These are phyloP conservation scores for Cercophora sp. DNA, from an alignment of 495 filamentous ascomycete genomes.

Conservation along the genomic window DNA sequence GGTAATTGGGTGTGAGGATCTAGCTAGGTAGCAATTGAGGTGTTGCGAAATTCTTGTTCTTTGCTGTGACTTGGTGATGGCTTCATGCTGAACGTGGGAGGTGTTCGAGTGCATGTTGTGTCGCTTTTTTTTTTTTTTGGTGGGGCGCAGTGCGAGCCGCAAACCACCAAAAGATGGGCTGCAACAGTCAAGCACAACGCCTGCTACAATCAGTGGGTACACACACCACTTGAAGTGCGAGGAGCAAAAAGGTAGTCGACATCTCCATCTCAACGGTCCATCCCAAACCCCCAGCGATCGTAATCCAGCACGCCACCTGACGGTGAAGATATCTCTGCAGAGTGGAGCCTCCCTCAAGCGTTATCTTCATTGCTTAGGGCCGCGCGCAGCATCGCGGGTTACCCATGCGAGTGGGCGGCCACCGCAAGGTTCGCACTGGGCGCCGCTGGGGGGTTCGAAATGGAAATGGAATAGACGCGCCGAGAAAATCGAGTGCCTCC, in stretches of 20 bases:
- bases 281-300: constrained; percentile 50
- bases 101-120: not conserved
- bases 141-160: not conserved
- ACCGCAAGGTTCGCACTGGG: constrained; percentile 52
- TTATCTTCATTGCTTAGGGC: constrained; percentile 49
- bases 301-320: constrained; percentile 51
- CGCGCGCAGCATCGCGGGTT: constrained; percentile 44
- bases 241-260: constrained; percentile 43
- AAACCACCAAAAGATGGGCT: constrained; percentile 11
- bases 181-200: no score
- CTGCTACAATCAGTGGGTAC: constrained; percentile 17
- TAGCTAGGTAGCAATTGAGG: no score
- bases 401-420: constrained; percentile 47
- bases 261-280: constrained; percentile 42
- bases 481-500: constrained; percentile 47
- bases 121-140: not conserved
- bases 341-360: constrained; percentile 49
- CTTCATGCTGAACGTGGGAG: not conserved
- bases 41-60: no score
- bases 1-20: no score
- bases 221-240: constrained; percentile 32
- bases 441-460: constrained; percentile 44
- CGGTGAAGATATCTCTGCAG: constrained; percentile 52
- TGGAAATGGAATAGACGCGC: constrained; percentile 41
- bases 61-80: not conserved